phyloP scores from a whole-genome alignment of 192 early-diverging fungal genomes.

The Geranomyces michiganensis region DNA sequence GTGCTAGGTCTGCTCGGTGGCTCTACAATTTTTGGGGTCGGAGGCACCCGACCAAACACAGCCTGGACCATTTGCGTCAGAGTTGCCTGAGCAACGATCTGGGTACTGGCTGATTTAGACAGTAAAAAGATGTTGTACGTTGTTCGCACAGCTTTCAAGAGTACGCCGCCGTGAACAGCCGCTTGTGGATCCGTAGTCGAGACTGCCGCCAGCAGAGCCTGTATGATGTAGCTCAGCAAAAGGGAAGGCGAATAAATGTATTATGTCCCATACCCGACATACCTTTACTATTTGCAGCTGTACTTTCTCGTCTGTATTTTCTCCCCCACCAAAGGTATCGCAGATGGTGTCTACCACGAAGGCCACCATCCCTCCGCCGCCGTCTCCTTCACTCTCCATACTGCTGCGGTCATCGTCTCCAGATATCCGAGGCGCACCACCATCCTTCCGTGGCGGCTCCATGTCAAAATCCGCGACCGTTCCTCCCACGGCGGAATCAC shows the following conservation, averaged over 20 bases:
- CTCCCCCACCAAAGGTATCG: conserved; percentile 71
- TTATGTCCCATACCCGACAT: not conserved
- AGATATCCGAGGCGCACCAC: conserved; percentile 1
- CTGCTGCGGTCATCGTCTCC: conserved; percentile 43
- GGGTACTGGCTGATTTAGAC: conserved; percentile 70
- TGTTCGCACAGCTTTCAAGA: conserved; percentile 81
- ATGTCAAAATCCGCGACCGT: conserved; percentile 25
- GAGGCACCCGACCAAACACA: conserved; percentile 74
- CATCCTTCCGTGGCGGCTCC: conserved; percentile 34
- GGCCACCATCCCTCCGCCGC: conserved; percentile 56
- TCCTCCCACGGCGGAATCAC: conserved; percentile 5
- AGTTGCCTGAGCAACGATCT: conserved; percentile 86
- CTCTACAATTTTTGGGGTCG: conserved; percentile 8
- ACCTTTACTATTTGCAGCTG: conserved; percentile 90
- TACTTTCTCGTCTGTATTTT: conserved; percentile 80
- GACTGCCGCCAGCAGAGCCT: conserved; percentile 82
- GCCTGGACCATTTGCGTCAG: conserved; percentile 87
- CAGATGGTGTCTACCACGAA: conserved; percentile 77
- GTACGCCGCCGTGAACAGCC: conserved; percentile 71
- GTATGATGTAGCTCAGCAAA: not conserved
- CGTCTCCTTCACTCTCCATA: conserved; percentile 32
- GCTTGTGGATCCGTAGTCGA: conserved; percentile 60
- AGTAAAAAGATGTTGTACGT: conserved; percentile 87
- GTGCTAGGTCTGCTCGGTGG: conserved; percentile 17
- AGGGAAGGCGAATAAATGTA: not conserved